Conservation (phyloP, 1,284 basidiomycete genomes). For the Crocinoboletus sp. region DNA sequence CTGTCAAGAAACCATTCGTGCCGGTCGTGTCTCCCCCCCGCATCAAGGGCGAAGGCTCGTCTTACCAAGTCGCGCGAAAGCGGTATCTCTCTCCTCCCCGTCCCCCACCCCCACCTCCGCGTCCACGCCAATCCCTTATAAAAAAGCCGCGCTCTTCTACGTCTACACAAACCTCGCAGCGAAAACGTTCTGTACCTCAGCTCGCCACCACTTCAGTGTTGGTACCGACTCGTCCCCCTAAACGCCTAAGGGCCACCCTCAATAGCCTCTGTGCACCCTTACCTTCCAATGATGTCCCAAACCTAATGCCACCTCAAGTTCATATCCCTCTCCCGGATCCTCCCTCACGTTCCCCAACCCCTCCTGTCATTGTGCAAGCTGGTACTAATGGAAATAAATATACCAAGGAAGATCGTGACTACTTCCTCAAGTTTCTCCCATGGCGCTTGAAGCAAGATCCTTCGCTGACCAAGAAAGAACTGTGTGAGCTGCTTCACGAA, state of each 20-base stretch:
- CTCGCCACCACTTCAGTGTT: slow-evolving; percentile 15
- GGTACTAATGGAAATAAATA: slow-evolving; percentile 49
- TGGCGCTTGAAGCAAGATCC: slow-evolving; percentile 55
- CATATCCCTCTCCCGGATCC: slow-evolving; percentile 53
- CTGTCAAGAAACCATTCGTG: slow-evolving; percentile 46
- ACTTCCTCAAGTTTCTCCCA: slow-evolving; percentile 57
- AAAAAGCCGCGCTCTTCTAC: slow-evolving; percentile 11
- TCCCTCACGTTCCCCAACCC: slow-evolving; percentile 62
- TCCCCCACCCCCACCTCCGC: neutral
- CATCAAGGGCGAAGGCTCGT: slow-evolving; percentile 8
- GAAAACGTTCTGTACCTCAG: slow-evolving; percentile 20
- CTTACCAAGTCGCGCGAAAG: slow-evolving; percentile 28
- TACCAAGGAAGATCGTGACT: slow-evolving; percentile 58
- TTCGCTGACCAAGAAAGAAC: slow-evolving; percentile 43
- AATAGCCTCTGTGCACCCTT: slow-evolving; percentile 52
- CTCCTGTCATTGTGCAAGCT: slow-evolving; percentile 47
- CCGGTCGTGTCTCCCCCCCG: slow-evolving; percentile 23
- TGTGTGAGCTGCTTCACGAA: slow-evolving; percentile 51
- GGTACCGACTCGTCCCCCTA: slow-evolving; percentile 24
- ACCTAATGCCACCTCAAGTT: slow-evolving; percentile 51
- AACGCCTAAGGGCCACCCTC: slow-evolving; percentile 40
- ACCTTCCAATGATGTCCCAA: slow-evolving; percentile 36
- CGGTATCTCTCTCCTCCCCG: slow-evolving; percentile 20
- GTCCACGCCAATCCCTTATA: slow-evolving; percentile 10
- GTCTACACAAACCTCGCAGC: slow-evolving; percentile 17